Percentiles rank a stretch among this genome's conserved stretches.
Evolutionary conservation across 2,329 filamentous ascomycete genomes (phyloP).

Genomic region (Chaetomium globosum): DNA sequence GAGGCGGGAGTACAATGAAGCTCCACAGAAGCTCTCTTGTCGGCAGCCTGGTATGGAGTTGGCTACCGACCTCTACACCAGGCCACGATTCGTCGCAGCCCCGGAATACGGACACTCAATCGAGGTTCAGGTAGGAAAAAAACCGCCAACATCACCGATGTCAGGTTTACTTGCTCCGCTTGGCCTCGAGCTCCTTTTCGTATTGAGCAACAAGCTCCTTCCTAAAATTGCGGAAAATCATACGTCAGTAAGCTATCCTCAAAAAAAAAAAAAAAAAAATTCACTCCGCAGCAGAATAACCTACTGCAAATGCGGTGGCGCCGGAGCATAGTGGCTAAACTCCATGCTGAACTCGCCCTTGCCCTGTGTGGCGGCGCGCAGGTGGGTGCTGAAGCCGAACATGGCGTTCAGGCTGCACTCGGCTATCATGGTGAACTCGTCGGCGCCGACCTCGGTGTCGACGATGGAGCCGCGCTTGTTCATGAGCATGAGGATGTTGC

Average conservation of each 20-base stretch:
- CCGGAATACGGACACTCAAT: background rate
- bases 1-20: no score
- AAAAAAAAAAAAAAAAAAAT: background rate
- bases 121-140: background rate
- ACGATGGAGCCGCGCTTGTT: constrained; percentile 97
- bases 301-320: constrained; percentile 86
- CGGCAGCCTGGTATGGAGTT: background rate
- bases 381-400: constrained; percentile 93
- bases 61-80: background rate
- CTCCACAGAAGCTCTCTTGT: background rate
- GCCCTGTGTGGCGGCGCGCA: constrained; percentile 91
- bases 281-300: constrained; percentile 43
- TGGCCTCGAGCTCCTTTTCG: constrained; percentile 60
- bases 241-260: constrained; percentile 36
- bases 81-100: background rate
- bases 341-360: constrained; percentile 99
- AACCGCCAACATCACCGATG: background rate
- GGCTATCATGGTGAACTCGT: constrained; percentile 90
- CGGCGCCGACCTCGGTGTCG: constrained; percentile 89
- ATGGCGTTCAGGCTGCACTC: constrained; percentile 95
- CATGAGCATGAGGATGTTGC: constrained; percentile 88
- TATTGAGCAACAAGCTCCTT: constrained; percentile 63
- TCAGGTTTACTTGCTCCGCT: constrained; percentile 54
- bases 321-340: constrained; percentile 91
- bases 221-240: constrained; percentile 41